Evolutionary conservation across 2,329 filamentous ascomycete species (phyloP).

Genomic region (Aspergillus awamori): DNA sequence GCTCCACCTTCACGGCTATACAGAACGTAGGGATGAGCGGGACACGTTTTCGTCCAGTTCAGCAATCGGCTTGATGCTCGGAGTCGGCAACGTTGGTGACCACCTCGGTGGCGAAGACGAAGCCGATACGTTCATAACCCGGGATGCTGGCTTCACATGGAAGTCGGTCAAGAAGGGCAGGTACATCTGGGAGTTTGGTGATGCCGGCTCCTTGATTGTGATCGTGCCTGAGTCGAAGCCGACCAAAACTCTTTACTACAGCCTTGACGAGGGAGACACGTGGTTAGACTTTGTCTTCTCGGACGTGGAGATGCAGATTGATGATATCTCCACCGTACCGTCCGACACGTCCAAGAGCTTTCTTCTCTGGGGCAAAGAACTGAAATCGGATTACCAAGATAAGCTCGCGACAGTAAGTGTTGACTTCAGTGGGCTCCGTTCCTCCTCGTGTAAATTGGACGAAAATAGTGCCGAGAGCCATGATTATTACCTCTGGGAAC

Average conservation of each 20-base stretch:
- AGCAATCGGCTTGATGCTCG: conserved; percentile 89
- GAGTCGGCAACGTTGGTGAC: conserved; percentile 84
- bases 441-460: conserved; percentile 69
- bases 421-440: conserved; percentile 81
- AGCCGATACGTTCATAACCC: conserved; percentile 86
- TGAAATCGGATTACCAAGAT: conserved; percentile 43
- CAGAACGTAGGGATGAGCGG: conserved; percentile 77
- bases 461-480: conserved; percentile 61
- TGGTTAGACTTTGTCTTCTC: conserved; percentile 79
- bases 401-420: conserved; percentile 75
- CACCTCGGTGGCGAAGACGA: conserved; percentile 68
- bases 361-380: conserved; percentile 76
- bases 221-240: conserved; percentile 73
- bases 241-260: conserved; percentile 73
- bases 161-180: conserved; percentile 79
- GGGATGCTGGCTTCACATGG: conserved; percentile 90
- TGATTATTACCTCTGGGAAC: conserved; percentile 85
- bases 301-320: conserved; percentile 69
- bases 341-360: conserved; percentile 91
- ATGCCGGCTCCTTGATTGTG: conserved; percentile 90
- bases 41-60: conserved; percentile 87
- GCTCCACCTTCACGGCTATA: conserved; percentile 93
- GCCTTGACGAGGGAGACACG: conserved; percentile 75
- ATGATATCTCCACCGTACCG: conserved; percentile 83
- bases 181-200: conserved; percentile 93